Evolutionary conservation across 2,329 filamentous ascomycete genomes (phyloP).

Genomic region (Aspergillus tamarii): DNA sequence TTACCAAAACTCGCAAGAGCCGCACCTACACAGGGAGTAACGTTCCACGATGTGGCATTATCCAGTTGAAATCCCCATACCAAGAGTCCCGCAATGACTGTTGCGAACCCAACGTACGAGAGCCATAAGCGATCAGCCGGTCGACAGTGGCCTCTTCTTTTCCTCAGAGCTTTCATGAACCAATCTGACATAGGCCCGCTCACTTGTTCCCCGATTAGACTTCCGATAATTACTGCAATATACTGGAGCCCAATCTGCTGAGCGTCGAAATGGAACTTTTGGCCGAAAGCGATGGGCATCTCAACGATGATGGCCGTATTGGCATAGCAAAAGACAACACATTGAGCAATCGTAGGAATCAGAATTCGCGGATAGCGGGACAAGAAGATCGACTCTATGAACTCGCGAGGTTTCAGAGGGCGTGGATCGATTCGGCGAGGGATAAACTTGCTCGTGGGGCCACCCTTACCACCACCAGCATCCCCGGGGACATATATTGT

Average conservation of each 20-base stretch:
- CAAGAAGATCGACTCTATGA: slow-evolving; percentile 53
- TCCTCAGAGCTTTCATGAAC: slow-evolving; percentile 50
- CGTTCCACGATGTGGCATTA: slow-evolving; percentile 55
- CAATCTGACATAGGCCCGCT: slow-evolving; percentile 57
- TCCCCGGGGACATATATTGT: slow-evolving; percentile 50
- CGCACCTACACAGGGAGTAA: slow-evolving; percentile 59
- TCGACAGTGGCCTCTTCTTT: slow-evolving; percentile 33
- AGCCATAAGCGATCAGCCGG: slow-evolving; percentile 61
- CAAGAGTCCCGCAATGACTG: slow-evolving; percentile 56
- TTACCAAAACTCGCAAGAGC: slow-evolving; percentile 59
- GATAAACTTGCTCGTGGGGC: slow-evolving; percentile 41
- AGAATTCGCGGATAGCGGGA: slow-evolving; percentile 49
- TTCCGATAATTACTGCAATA: slow-evolving; percentile 60
- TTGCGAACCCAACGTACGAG: slow-evolving; percentile 55
- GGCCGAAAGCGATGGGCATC: slow-evolving; percentile 60
- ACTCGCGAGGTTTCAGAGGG: slow-evolving; percentile 50
- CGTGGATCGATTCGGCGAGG: slow-evolving; percentile 52
- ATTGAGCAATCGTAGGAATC: slow-evolving; percentile 56
- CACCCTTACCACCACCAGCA: slow-evolving; percentile 28
- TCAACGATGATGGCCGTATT: slow-evolving; percentile 60
- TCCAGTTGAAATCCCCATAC: slow-evolving; percentile 58
- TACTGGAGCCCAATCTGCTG: slow-evolving; percentile 63
- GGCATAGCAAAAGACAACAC: slow-evolving; percentile 59
- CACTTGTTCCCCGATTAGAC: slow-evolving; percentile 61
- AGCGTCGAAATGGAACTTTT: slow-evolving; percentile 59